Percentiles rank a stretch among this genome's conserved stretches.
Conservation (phyloP, 2,329 filamentous ascomycete genomes). For the Alternaria burnsii region DNA sequence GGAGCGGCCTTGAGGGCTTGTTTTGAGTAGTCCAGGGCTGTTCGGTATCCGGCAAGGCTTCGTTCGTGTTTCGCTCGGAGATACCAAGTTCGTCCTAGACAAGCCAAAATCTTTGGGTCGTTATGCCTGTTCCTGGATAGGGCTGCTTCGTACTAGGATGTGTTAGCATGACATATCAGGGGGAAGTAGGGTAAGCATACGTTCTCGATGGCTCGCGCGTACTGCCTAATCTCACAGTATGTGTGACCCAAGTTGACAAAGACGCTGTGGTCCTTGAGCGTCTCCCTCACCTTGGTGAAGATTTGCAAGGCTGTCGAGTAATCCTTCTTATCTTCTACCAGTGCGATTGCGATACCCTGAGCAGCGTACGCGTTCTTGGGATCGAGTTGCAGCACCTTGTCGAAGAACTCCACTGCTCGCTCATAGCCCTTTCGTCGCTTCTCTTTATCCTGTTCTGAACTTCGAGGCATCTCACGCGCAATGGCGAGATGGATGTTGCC, state of each 20-base stretch:
- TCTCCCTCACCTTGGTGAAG: conserved; percentile 89
- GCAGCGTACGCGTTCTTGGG: conserved; percentile 95
- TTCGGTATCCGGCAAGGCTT: conserved; percentile 69
- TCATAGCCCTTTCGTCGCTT: conserved; percentile 87
- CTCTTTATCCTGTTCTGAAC: conserved; percentile 88
- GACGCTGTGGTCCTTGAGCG: conserved; percentile 85
- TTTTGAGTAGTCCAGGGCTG: conserved; percentile 68
- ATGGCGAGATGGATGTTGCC: conserved; percentile 90
- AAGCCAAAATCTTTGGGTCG: conserved; percentile 82
- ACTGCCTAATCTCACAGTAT: conserved; percentile 90
- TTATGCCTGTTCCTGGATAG: conserved; percentile 80
- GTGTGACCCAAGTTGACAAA: conserved; percentile 94
- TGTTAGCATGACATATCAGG: conserved; percentile 18
- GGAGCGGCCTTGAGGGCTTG: conserved; percentile 80
- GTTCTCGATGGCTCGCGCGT: conserved; percentile 87
- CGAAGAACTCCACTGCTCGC: conserved; percentile 96
- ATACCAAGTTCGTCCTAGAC: conserved; percentile 87
- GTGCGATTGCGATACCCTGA: conserved; percentile 91
- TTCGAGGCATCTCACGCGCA: conserved; percentile 92
- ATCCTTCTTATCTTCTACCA: conserved; percentile 95
- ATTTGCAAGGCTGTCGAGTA: conserved; percentile 82
- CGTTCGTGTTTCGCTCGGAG: conserved; percentile 77
- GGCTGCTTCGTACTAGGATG: conserved; percentile 77
- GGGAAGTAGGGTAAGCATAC: conserved; percentile 45
- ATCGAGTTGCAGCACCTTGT: conserved; percentile 95